Base-by-base conservation (phyloP, 208 protist genomes). In the Novymonas esmeraldas region DNA sequence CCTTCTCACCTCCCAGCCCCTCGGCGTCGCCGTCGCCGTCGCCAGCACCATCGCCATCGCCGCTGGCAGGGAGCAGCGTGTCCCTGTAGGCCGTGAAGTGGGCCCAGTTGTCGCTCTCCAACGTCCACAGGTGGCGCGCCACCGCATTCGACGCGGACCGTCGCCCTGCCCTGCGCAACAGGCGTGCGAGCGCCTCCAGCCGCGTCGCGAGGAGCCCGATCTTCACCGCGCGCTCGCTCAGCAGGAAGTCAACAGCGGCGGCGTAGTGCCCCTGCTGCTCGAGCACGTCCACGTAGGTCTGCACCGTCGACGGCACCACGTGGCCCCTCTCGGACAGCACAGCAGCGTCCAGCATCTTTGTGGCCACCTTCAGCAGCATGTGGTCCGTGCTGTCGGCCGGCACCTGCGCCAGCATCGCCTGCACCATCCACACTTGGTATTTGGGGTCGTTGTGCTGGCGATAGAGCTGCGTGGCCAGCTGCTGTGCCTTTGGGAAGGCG, bases 391-490 rank as follows among this genome's bases (percentile, higher is more conserved):
- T 79, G 59, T 81, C 84, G 4, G 56, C 55, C n/a, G 87, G 87
- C 49, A 94, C 85, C 68, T 92, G 91, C 7, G 76, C 85, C 33
- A 94, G 76, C 61, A 79, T 88, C 22, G 84, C 83, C 79, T 94
- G 85, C 58, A 96, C 84, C 45, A 84, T 72, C 88, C 91, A 96
- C 55, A 92, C 79, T 45, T 90, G 87, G 70, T 96, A 90, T 33
- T 82, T 79, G 28, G 78, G 70, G 62, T 90, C 75, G 29, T 49
- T 79, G 78, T 82, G 83, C 60, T 78, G 69, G 14, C 84, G 85
- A 57, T 89, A 79, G 11, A 94, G 80, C 55, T 84, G 78, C 29
- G 76, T 79, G 11, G 90, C 82, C 6, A 55, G 80, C 45, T 82
- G 66, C 64, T 94, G 90, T 29, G 72, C 83, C 66, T 79, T 81